A percentile compares a stretch with the other conserved stretches of the same genome.
phyloP scores from a whole-genome alignment of 2,329 filamentous ascomycete species.

The Phaeoacremonium minimum region DNA sequence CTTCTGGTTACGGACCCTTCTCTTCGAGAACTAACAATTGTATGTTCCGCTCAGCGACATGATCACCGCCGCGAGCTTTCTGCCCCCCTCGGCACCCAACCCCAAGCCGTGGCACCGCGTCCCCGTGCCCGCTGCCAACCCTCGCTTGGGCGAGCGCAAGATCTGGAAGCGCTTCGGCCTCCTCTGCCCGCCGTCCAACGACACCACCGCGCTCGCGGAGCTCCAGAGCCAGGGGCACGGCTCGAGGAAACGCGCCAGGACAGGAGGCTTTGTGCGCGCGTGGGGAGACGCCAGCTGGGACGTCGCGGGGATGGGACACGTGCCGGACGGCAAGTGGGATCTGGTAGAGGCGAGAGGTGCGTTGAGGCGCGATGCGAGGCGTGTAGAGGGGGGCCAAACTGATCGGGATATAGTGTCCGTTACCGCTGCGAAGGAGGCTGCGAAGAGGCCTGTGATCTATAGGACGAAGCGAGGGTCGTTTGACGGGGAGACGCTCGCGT shows the following conservation, averaged over 20 bases:
- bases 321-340: conserved; percentile 10
- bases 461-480: conserved; percentile 11
- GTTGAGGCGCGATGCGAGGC: conserved; percentile 4
- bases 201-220: conserved; percentile 18
- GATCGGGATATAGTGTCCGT: conserved; percentile 8
- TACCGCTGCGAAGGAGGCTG: conserved; percentile 6
- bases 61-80: conserved; percentile 17
- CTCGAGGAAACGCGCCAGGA: conserved; percentile 27
- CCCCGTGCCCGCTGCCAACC: conserved; percentile 13
- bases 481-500: conserved; percentile 13
- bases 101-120: conserved; percentile 26
- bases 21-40: no score
- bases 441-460: not conserved
- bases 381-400: not conserved
- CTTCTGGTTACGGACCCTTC: no score
- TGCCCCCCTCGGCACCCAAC: conserved; percentile 10
- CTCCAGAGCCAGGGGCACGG: conserved; percentile 24
- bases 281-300: conserved; percentile 25
- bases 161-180: conserved; percentile 26
- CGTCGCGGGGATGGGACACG: conserved; percentile 5
- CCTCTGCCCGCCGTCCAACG: conserved; percentile 6
- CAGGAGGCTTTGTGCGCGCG: conserved; percentile 20
- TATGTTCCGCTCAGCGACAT: no score
- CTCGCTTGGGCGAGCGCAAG: conserved; percentile 9
- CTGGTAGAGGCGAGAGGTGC: conserved; percentile 18